Conservation (phyloP, 768 basidiomycete species). For the Austroboletus eburneus region DNA sequence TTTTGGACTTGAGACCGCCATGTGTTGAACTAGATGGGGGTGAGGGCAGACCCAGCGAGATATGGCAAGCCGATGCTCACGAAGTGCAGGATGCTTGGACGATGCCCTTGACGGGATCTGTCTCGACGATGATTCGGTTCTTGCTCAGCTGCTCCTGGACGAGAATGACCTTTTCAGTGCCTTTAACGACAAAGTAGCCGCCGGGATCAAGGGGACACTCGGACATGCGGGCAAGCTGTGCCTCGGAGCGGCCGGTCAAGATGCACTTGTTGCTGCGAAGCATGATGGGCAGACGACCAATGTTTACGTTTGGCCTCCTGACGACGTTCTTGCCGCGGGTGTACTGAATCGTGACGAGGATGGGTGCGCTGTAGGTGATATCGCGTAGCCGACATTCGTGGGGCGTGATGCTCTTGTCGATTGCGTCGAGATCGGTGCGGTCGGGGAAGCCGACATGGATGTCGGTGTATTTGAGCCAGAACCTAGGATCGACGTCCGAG, state of each 20-base stretch:
- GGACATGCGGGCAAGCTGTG: constrained; percentile 87
- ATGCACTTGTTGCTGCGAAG: constrained; percentile 93
- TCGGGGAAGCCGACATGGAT: constrained; percentile 92
- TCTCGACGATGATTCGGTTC: constrained; percentile 98
- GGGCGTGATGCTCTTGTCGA: constrained; percentile 84
- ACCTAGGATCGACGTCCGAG: constrained; percentile 94
- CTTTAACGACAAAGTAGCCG: constrained; percentile 99
- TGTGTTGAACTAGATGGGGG: constrained; percentile 61
- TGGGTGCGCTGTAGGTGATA: constrained; percentile 89
- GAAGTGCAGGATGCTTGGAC: constrained; percentile 97
- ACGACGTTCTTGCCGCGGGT: constrained; percentile 89
- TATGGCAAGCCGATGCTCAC: constrained; percentile 43
- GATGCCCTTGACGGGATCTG: constrained; percentile 80
- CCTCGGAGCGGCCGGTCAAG: constrained; percentile 69
- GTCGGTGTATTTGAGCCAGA: constrained; percentile 95
- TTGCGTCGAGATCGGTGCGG: constrained; percentile 75
- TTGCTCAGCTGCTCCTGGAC: constrained; percentile 99
- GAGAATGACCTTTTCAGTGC: constrained; percentile 98
- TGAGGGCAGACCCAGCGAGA: constrained; percentile 7
- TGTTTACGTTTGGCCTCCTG: constrained; percentile 73
- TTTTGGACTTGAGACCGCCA: constrained; percentile 90
- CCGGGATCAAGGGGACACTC: constrained; percentile 99
- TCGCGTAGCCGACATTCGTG: constrained; percentile 97
- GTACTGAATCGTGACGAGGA: constrained; percentile 93
- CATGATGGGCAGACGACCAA: constrained; percentile 96